These are phyloP conservation scores for Malus asiatica DNA, from an alignment of 306 rosid species.

Conservation along the genomic window DNA sequence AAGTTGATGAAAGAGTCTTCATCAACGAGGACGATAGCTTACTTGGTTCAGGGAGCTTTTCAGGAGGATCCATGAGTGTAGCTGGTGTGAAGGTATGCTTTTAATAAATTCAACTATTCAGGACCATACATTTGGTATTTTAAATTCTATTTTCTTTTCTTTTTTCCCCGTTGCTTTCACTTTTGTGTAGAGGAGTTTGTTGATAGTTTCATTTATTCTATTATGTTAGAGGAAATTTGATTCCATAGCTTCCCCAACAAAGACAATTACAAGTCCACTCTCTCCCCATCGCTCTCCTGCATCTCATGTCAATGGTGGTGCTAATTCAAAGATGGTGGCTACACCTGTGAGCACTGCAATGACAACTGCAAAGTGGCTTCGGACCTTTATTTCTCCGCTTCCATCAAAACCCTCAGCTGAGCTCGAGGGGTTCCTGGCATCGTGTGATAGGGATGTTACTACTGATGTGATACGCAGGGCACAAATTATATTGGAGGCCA, in stretches of 20 bases:
- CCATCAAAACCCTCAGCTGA: slow-evolving; percentile 76
- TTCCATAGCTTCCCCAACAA: slow-evolving; percentile 65
- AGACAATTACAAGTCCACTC: slow-evolving; percentile 67
- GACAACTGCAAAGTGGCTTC: slow-evolving; percentile 99
- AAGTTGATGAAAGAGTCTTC: slow-evolving; percentile 85
- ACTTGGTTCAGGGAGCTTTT: slow-evolving; percentile 69
- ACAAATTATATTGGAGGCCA: slow-evolving; percentile 82
- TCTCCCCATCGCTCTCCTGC: slow-evolving; percentile 89
- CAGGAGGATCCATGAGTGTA: slow-evolving; percentile 53
- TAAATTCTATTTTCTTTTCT: background rate
- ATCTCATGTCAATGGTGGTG: slow-evolving; percentile 50
- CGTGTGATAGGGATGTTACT: slow-evolving; percentile 82
- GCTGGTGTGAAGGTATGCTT: slow-evolving; percentile 72
- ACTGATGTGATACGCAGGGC: slow-evolving; percentile 82
- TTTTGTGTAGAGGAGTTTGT: slow-evolving; percentile 1
- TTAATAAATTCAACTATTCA: background rate
- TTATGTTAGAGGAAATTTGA: slow-evolving; percentile 67
- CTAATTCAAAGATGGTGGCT: slow-evolving; percentile 60
- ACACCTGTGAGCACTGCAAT: slow-evolving; percentile 98
- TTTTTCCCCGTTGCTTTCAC: background rate
- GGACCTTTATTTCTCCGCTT: slow-evolving; percentile 82
- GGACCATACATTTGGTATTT: background rate
- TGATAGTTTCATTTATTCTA: slow-evolving; percentile 15
- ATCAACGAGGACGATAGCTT: slow-evolving; percentile 81
- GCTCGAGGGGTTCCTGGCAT: slow-evolving; percentile 69